Evolutionary conservation across 1,284 basidiomycete genomes (phyloP), one percentile per base, ranked within the genome.

Genomic region (Tetrapyrgos nigripes): DNA sequence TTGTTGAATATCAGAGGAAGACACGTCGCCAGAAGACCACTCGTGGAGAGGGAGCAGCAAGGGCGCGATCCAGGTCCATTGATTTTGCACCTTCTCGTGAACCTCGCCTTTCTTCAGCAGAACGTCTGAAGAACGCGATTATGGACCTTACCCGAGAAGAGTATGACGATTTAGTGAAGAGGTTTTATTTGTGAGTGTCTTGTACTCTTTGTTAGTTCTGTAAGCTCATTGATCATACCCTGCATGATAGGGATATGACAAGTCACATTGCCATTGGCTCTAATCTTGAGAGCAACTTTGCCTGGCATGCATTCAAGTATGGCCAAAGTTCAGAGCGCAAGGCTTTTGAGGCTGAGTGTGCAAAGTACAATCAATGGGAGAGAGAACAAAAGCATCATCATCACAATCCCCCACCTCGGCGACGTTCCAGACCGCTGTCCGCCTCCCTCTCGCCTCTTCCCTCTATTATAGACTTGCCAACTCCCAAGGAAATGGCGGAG

Each of bases 161-260:
- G 48, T 88, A 87, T 61, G 85, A 89, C 60, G 73, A 71, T 19
- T 68, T 87, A 21, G 64, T 89, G 59, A 72, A 69, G 47, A 76
- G 79, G 58, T 89, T 88, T 62, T 81, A 86, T 50, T 71, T 88
- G 88, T 89, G 64, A 70, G 87, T 77, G 44, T 52, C 45, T 55
- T 49, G 59, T 27, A 49, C 24, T n/a, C n/a, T 45, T 19, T 44
- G 33, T 28, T 21, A 14, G 11, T 51, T 51, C 19, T 48, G 23
- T 27, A n/a, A 14, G 4, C 6, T 43, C 17, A 28, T 44, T 45
- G 33, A 50, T 35, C 19, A 26, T n/a, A n/a, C n/a, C n/a, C 19
- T 46, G 10, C 21, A 55, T 44, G 60, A 53, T 58, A 89, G 87
- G 68, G 88, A 90, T 69, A 88, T 89, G 86, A 75, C 79, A 57